Evolutionary conservation across 768 basidiomycete species (phyloP), one percentile per base, ranked within the genome.

Genomic region (Suillus subalutaceus): DNA sequence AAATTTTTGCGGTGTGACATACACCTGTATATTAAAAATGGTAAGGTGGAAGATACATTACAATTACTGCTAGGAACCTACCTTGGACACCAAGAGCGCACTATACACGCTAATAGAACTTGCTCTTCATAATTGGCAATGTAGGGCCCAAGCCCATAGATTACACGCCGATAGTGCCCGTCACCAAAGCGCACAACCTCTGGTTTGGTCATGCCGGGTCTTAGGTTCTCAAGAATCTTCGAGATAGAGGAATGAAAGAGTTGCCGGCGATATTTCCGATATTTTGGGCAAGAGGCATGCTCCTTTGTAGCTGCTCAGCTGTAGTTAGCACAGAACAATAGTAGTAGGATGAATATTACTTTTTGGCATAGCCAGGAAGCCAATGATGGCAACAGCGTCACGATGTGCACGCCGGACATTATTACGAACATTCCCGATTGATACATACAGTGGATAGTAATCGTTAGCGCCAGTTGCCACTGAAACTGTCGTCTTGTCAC

Each of bases 91-190:
- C 80, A 81, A 1, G 67, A 68, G 48, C 74, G 72, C 1, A 81
- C 72, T 40, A 79, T 69, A 37, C 78, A 73, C 1, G 76, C 71
- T 1, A 80, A 63, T 0, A 78, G 61, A 1, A 67, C 75, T 63
- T 82, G 81, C 65, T 83, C 79, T 0, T 77, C 78, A 62, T 82
- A 82, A 63, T 82, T 78, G 0, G 78, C 79, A 65, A 82, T 81
- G 44, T 79, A 79, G 0, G 79, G 75, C 0, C 79, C 79, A 7
- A 82, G 65, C 1, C 74, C 73, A 69, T 75, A 81, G 8, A 81
- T 72, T 1, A 66, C 74, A 13, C 69, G 63, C 0, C 71, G 70
- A 56, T 65, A 79, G 62, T 78, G 72, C 1, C 77, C 76, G 70
- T 82, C 79, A 0, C 65, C 67, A 50, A 73, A 81, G 0, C 63